phyloP scores from a whole-genome alignment of 2,329 filamentous ascomycete species.

The Zasmidium citrigriseum region DNA sequence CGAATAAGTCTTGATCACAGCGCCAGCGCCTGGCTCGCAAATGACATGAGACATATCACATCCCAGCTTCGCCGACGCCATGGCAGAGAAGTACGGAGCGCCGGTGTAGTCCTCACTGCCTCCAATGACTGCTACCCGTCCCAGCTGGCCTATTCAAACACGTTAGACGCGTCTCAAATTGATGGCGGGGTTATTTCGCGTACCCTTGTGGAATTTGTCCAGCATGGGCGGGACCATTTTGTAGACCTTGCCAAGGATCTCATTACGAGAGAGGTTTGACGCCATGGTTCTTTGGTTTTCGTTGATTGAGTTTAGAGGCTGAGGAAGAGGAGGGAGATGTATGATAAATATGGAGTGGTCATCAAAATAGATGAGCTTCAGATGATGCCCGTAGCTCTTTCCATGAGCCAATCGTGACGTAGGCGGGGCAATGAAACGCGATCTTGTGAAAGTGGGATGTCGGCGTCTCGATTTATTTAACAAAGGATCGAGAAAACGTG shows the following conservation, averaged over 20 bases:
- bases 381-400: not conserved
- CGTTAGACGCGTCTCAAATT: constrained; percentile 3
- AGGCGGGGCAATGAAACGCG: not conserved
- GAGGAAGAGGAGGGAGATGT: not conserved
- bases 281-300: constrained; percentile 40
- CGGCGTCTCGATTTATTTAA: too few species aligned
- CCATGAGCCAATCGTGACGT: not conserved
- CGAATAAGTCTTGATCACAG: constrained; percentile 95
- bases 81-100: constrained; percentile 96
- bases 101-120: constrained; percentile 96
- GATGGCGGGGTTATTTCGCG: constrained; percentile 2
- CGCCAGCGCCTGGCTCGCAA: constrained; percentile 81
- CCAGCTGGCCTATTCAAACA: constrained; percentile 71
- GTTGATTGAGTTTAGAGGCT: constrained; percentile 1
- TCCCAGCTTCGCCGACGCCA: constrained; percentile 70
- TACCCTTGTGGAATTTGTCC: constrained; percentile 94
- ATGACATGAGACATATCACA: constrained; percentile 72
- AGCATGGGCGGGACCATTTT: constrained; percentile 94
- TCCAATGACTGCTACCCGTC: constrained; percentile 88
- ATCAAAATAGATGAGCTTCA: not conserved
- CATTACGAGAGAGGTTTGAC: constrained; percentile 64
- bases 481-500: too few species aligned
- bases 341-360: too few species aligned
- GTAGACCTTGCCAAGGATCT: constrained; percentile 77
- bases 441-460: too few species aligned